Base-by-base conservation (phyloP, 257 asterid species). In the Solanum neorickii region DNA sequence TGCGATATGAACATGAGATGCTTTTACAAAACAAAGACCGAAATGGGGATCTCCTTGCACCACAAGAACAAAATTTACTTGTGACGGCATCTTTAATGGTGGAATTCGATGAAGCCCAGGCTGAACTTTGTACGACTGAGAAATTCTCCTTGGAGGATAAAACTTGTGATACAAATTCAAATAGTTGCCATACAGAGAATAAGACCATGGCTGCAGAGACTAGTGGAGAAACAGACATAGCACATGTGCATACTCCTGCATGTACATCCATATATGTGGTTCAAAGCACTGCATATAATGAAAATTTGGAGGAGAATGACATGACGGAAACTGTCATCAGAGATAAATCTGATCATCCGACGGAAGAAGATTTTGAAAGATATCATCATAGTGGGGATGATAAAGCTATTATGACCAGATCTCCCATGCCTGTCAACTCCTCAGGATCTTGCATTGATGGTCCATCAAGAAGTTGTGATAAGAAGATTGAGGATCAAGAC, bases 381-480 rank as follows among this genome's bases (percentile, higher is more conserved):
- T 78, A 21, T 27, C 46, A 76, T 89, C 59, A 62, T 23, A 62
- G 76, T 74, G 89, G 20, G 62, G 84, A 88, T 33, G 90, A 85
- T 82, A 89, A 82, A 72, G 91, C 82, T 89, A 76, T 87, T 88
- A 56, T 80, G 46, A 74, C 29, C 59, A 69, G 90, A 83, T 83
- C 87, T 62, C 89, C 91, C 66, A 59, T 69, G 87, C 84, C 86
- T 49, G 76, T 88, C 66, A 86, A 72, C 83, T 85, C 86, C 42
- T 90, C 92, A 25, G 88, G 82, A 87, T 86, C 76, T 78, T 88
- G 84, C 9, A 90, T 86, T 83, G 86, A 68, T 82, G 89, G 74
- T 60, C 86, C 87, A 82, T 62, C 86, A 68, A 85, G 47, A 27
- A 74, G 84, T 11, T 29, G 37, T 23, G 87, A 87, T n/a, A 87